Percentiles rank a stretch among this genome's conserved stretches.
Conservation (phyloP, 1,284 basidiomycete species). For the Heterobasidion annosum region DNA sequence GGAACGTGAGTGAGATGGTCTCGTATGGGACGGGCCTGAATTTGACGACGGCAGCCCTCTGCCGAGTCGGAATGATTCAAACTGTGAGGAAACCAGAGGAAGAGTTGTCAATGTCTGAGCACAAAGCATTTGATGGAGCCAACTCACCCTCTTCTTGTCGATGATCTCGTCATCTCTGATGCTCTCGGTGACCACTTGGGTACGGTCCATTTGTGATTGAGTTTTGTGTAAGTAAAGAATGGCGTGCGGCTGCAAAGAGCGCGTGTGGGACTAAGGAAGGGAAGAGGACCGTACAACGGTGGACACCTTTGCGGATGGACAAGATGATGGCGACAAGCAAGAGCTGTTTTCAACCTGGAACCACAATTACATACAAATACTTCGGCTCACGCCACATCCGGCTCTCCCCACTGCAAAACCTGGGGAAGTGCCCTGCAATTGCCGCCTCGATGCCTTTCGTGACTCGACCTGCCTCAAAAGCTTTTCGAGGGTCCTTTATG, state of each 20-base stretch:
- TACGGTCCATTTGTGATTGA: slow-evolving; percentile 23
- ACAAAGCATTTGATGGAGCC: background rate
- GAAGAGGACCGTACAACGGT: slow-evolving; percentile 22
- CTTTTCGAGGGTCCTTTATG: background rate
- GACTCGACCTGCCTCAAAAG: background rate
- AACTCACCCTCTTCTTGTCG: slow-evolving; percentile 26
- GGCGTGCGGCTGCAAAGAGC: slow-evolving; percentile 22
- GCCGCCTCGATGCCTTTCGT: background rate
- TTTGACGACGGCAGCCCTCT: slow-evolving; percentile 18
- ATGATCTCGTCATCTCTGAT: slow-evolving; percentile 19
- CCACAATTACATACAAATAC: slow-evolving; percentile 13
- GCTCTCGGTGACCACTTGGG: slow-evolving; percentile 16
- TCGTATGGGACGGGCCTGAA: slow-evolving; percentile 18
- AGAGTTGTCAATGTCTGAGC: background rate
- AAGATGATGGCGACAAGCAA: slow-evolving; percentile 11
- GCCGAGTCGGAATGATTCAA: slow-evolving; percentile 46
- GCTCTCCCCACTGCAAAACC: slow-evolving; percentile 8
- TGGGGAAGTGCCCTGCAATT: background rate
- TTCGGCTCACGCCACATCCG: slow-evolving; percentile 10
- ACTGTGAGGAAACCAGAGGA: slow-evolving; percentile 25
- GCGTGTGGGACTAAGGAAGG: slow-evolving; percentile 21
- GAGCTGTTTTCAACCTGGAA: slow-evolving; percentile 1
- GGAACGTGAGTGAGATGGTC: slow-evolving; percentile 42
- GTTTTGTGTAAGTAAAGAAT: slow-evolving; percentile 24
- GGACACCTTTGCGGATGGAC: slow-evolving; percentile 13